Evolutionary conservation across 2,329 filamentous ascomycete species (phyloP).

Genomic region (Monilinia fructigena): DNA sequence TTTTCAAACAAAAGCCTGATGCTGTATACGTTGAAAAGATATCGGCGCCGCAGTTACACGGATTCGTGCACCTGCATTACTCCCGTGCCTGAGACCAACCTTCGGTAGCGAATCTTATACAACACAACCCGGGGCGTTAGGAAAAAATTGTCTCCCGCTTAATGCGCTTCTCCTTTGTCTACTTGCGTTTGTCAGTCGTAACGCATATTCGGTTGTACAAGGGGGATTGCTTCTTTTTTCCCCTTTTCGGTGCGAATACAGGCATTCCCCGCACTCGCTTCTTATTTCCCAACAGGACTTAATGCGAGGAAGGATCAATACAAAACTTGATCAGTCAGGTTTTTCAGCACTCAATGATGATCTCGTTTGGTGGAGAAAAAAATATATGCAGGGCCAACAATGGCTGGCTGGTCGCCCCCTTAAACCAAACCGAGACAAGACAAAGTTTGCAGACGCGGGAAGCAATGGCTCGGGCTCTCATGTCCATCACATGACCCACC

Average conservation of each 20-base stretch:
- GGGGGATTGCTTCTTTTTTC: background rate
- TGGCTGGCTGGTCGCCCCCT: background rate
- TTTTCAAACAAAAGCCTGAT: background rate
- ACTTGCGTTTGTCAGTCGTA: background rate
- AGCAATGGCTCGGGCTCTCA: slow-evolving; percentile 1
- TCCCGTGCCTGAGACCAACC: slow-evolving; percentile 12
- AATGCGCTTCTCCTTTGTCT: slow-evolving; percentile 2
- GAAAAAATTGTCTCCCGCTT: background rate
- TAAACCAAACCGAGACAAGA: background rate
- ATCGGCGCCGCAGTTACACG: slow-evolving; percentile 8
- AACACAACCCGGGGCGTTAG: slow-evolving; percentile 1
- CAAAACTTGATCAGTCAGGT: background rate
- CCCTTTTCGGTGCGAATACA: background rate
- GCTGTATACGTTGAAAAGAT: background rate
- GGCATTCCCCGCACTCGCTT: slow-evolving; percentile 1
- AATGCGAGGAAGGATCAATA: background rate
- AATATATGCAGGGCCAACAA: background rate
- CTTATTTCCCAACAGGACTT: background rate
- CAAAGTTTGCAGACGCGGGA: background rate
- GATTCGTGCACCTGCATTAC: background rate
- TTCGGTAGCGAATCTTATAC: slow-evolving; percentile 16
- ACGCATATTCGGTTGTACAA: background rate
- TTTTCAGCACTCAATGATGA: background rate
- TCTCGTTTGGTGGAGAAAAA: background rate
- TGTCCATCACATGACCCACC: slow-evolving; percentile 4